Evolutionary conservation across 2,329 filamentous ascomycete species (phyloP).

Genomic region (Fusarium tuaranense): DNA sequence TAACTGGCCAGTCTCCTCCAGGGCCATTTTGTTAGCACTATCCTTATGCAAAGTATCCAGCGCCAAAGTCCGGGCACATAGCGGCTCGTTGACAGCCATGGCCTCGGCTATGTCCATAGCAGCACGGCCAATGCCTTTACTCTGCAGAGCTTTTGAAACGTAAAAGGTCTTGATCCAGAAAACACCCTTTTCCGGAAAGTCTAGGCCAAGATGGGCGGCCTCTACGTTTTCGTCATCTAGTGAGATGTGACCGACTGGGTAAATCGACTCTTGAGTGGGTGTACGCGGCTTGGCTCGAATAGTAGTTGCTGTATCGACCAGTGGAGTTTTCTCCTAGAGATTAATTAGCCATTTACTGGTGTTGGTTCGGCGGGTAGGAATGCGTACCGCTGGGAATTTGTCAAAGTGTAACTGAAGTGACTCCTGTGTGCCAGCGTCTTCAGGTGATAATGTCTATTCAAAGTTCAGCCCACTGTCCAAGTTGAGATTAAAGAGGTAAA

Average conservation of each 20-base stretch:
- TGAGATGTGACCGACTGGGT: constrained; percentile 43
- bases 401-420: constrained; percentile 28
- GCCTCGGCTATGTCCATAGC: constrained; percentile 46
- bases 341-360: neutral
- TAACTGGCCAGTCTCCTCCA: neutral
- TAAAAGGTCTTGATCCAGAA: constrained; percentile 50
- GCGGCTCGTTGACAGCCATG: constrained; percentile 42
- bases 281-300: constrained; percentile 30
- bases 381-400: constrained; percentile 25
- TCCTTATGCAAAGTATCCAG: constrained; percentile 45
- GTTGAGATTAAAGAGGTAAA: too few species aligned
- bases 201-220: constrained; percentile 11
- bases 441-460: constrained; percentile 22
- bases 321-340: constrained; percentile 18
- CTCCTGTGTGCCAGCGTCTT: neutral
- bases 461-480: neutral
- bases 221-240: constrained; percentile 36
- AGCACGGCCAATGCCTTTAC: constrained; percentile 43
- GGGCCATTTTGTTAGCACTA: constrained; percentile 17
- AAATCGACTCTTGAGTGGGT: constrained; percentile 24
- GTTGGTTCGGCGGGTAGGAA: accelerated
- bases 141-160: constrained; percentile 40
- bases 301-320: constrained; percentile 32
- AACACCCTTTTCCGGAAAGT: constrained; percentile 32
- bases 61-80: constrained; percentile 40